Conservation (phyloP, 768 basidiomycete genomes). For the Xerocomus spinulosus region DNA sequence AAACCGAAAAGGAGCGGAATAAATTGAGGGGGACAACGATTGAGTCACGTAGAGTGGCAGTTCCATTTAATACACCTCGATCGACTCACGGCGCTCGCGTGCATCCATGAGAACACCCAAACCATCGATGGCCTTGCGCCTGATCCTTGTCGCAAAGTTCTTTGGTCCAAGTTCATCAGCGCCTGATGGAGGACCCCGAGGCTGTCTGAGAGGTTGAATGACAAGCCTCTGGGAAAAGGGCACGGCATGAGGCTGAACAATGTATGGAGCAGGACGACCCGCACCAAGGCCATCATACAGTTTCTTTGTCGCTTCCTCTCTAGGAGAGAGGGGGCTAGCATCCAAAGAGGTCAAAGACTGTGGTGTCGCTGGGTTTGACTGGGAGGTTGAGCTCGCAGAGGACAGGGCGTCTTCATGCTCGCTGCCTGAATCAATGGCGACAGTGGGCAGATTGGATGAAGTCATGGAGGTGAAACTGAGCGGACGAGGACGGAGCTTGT, state of each 20-base stretch:
- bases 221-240: conserved; percentile 48
- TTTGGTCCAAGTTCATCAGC: conserved; percentile 82
- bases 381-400: conserved; percentile 53
- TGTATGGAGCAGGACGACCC: conserved; percentile 54
- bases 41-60: conserved; percentile 5
- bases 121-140: conserved; percentile 80
- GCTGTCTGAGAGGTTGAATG: conserved; percentile 78
- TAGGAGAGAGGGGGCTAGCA: conserved; percentile 63
- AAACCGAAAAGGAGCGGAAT: conserved; percentile 18
- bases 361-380: conserved; percentile 75
- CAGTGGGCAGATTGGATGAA: conserved; percentile 42
- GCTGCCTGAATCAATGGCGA: conserved; percentile 54
- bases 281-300: conserved; percentile 87
- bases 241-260: conserved; percentile 16
- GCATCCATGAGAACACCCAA: conserved; percentile 76
- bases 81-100: conserved; percentile 70
- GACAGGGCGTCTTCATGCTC: conserved; percentile 55
- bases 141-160: conserved; percentile 84
- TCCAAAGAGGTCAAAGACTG: conserved; percentile 59
- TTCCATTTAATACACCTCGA: conserved; percentile 58
- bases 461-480: conserved; percentile 55
- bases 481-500: conserved; percentile 58
- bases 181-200: conserved; percentile 81
- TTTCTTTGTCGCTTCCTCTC: conserved; percentile 84
- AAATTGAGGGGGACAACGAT: conserved; percentile 9